These are phyloP conservation scores for Talaromyces nanjingensis DNA, from an alignment of 495 filamentous ascomycete genomes.

Conservation along the genomic window DNA sequence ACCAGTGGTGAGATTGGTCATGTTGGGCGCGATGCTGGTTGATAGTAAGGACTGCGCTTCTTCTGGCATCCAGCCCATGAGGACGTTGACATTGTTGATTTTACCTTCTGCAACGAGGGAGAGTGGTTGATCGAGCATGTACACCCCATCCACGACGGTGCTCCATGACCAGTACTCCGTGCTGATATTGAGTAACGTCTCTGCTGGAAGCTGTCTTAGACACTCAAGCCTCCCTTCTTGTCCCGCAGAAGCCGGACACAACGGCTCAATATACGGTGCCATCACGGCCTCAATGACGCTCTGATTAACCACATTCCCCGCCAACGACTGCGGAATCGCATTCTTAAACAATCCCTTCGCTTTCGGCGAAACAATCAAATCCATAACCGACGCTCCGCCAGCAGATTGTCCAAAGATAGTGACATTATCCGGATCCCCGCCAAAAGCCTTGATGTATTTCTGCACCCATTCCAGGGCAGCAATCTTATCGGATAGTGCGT, in stretches of 20 bases:
- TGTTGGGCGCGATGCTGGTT: neutral
- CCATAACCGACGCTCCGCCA: conserved; percentile 48
- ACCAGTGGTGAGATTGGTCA: neutral
- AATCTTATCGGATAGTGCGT: conserved; percentile 33
- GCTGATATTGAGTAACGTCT: conserved; percentile 5
- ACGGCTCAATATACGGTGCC: neutral
- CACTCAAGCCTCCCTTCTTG: neutral
- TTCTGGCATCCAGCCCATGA: conserved; percentile 6
- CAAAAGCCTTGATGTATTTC: conserved; percentile 41
- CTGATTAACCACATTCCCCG: neutral
- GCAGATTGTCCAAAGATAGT: conserved; percentile 49
- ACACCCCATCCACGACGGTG: neutral
- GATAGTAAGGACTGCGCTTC: conserved; percentile 3
- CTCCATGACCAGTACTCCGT: conserved; percentile 2
- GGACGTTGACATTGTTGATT: conserved; percentile 2
- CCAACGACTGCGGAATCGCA: conserved; percentile 22
- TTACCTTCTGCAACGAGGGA: neutral
- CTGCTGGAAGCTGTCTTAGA: neutral
- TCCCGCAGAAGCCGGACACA: neutral
- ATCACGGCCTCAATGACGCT: neutral
- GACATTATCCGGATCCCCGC: conserved; percentile 40
- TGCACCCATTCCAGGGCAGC: conserved; percentile 44
- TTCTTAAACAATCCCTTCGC: conserved; percentile 26
- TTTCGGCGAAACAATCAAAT: conserved; percentile 33
- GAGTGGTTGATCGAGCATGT: conserved; percentile 1